Conservation (phyloP, 208 protist species). For the Phytomonas francai region DNA sequence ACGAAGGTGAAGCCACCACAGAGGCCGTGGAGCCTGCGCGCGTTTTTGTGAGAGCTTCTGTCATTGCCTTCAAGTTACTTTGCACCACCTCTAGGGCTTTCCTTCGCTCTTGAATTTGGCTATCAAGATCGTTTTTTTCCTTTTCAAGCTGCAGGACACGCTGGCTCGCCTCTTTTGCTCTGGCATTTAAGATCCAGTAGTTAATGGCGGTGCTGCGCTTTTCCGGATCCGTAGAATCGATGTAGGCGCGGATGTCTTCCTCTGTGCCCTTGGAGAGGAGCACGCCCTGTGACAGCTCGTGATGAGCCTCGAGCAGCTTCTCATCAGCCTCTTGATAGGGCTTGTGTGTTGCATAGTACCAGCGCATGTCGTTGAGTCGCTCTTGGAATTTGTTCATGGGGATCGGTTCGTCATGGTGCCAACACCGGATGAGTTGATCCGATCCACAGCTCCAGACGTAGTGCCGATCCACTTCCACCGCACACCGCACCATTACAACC, state of each 20-base stretch:
- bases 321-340: constrained; percentile 57
- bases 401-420: constrained; percentile 82
- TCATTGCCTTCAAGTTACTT: constrained; percentile 28
- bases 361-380: constrained; percentile 73
- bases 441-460: constrained; percentile 60
- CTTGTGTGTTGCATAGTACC: constrained; percentile 66
- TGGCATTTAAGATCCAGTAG: constrained; percentile 30
- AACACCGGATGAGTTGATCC: constrained; percentile 69
- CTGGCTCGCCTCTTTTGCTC: constrained; percentile 28
- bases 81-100: constrained; percentile 29
- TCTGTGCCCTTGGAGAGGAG: constrained; percentile 54
- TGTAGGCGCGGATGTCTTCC: constrained; percentile 25
- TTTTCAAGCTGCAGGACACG: constrained; percentile 20
- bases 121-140: constrained; percentile 27
- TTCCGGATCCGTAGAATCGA: constrained; percentile 20
- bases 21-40: constrained; percentile 8
- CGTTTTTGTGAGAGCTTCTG: constrained; percentile 31
- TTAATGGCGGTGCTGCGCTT: constrained; percentile 26
- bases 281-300: constrained; percentile 50
- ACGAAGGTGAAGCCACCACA: neutral
- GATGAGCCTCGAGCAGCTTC: constrained; percentile 51
- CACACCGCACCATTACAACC: constrained; percentile 23
- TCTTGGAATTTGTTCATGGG: constrained; percentile 50
- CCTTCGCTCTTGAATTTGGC: constrained; percentile 23
- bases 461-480: constrained; percentile 62